phyloP scores from a whole-genome alignment of 2,329 filamentous ascomycete species.

The Talaromyces pinophilus region DNA sequence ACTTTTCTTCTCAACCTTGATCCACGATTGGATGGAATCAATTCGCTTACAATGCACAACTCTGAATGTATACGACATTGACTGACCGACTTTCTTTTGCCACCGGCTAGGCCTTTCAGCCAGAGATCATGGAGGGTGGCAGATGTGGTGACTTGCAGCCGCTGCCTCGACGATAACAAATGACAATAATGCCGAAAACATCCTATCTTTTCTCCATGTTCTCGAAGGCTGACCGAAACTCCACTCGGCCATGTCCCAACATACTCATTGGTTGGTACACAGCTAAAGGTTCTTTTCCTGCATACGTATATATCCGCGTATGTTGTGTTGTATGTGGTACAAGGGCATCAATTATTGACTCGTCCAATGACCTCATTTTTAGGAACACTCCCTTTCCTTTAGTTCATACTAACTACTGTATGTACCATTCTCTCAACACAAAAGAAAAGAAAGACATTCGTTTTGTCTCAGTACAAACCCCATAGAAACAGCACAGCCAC shows the following conservation, averaged over 20 bases:
- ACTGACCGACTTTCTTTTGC: constrained; percentile 8
- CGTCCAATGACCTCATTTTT: not conserved
- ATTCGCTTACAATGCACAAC: not conserved
- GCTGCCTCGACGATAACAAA: not conserved
- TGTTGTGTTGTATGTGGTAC: constrained; percentile 5
- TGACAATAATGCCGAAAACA: not conserved
- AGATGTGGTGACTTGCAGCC: not conserved
- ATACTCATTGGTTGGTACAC: not conserved
- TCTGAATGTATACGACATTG: not conserved
- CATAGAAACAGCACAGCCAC: not conserved
- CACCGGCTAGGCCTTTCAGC: not conserved
- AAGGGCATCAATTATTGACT: constrained; percentile 10
- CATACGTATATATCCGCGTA: not conserved
- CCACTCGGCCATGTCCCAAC: not conserved
- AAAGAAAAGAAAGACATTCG: not conserved
- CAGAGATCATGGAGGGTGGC: not conserved
- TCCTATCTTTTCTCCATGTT: not conserved
- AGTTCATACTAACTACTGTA: no score
- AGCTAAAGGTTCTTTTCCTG: not conserved
- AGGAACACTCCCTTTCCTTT: not conserved
- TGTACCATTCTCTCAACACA: not conserved
- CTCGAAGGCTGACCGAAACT: not conserved
- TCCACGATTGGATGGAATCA: not conserved
- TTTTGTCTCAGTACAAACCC: not conserved
- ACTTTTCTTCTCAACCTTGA: not conserved